Evolutionary conservation across 1,139 yeast species (phyloP), one percentile per base, ranked within the genome.

Genomic region (Candida tropicalis): DNA sequence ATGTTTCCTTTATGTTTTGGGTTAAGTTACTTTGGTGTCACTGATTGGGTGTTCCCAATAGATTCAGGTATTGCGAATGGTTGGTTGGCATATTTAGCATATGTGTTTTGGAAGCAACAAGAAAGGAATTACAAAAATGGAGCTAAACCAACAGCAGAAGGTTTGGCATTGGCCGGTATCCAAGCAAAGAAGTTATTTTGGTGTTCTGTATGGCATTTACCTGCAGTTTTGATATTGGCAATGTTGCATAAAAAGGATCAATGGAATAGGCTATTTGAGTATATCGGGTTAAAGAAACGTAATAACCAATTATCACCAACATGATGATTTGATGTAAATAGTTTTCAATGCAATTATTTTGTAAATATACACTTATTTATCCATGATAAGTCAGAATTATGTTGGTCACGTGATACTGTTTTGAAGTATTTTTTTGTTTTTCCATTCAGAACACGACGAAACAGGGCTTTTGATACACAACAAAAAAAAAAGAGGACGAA

Each of bases 1-100:
- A 90, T 93, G 97, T 88, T 93, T 65, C 98, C 98, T 2, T 70
- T 93, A 38, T 93, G 99, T 61, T 77, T 84, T 57, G 97, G 95
- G 1, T 68, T 93, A 47, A 73, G 87, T 39, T 88, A 86, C 59
- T 89, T 68, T 58, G 87, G 82, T 12, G 82, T 91, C 38, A 88
- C 97, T 10, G 99, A 95, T 61, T 76, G 85, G 76, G 79, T 77
- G 28, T 93, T 88, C 60, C 82, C 82, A 16, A 43, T 86, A 16
- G 99, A 93, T 62, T 86, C 96, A 3, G 82, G 89, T 1, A 55
- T 88, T 9, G 77, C 89, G 23, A 95, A 95, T 59, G 84, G 82
- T 4, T 93, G 97, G 97, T 73, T 93, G 62, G 73, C 93, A 2
- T 83, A 79, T 52, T 78, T 86, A 70, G 87, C 97, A 2, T 86